Conservation (phyloP, 2,329 filamentous ascomycete species). For the Colletotrichum nymphaeae region DNA sequence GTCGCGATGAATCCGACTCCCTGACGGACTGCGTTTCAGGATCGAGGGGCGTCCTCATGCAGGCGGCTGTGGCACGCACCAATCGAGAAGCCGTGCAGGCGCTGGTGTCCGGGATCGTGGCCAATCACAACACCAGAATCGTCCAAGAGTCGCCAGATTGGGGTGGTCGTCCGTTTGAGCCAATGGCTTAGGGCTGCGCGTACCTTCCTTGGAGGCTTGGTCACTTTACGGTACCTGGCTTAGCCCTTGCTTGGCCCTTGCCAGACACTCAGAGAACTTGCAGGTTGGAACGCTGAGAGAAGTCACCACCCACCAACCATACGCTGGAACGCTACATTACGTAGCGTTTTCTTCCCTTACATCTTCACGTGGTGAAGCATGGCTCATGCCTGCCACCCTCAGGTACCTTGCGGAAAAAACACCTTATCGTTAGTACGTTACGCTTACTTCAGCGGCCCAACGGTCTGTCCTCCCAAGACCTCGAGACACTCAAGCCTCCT, state of each 20-base stretch:
- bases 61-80: conserved; percentile 26
- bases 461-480: not conserved
- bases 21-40: conserved; percentile 34
- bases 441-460: conserved; percentile 23
- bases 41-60: conserved; percentile 30
- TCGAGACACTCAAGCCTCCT: not conserved
- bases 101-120: not conserved
- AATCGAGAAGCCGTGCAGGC: conserved; percentile 17
- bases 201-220: not conserved
- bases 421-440: no score
- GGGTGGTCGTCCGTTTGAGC: conserved; percentile 27
- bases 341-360: not conserved
- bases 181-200: conserved; percentile 23
- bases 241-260: conserved; percentile 5
- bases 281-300: no score
- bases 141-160: conserved; percentile 33
- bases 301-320: not conserved
- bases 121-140: conserved; percentile 27
- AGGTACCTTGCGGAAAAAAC: not conserved
- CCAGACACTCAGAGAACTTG: not conserved
- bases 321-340: not conserved
- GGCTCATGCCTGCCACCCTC: conserved; percentile 10
- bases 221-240: conserved; percentile 5
- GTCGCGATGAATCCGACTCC: conserved; percentile 34
- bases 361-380: conserved; percentile 8